Base-by-base conservation (phyloP, 805 yeast species). In the Saturnispora gosingensis region DNA sequence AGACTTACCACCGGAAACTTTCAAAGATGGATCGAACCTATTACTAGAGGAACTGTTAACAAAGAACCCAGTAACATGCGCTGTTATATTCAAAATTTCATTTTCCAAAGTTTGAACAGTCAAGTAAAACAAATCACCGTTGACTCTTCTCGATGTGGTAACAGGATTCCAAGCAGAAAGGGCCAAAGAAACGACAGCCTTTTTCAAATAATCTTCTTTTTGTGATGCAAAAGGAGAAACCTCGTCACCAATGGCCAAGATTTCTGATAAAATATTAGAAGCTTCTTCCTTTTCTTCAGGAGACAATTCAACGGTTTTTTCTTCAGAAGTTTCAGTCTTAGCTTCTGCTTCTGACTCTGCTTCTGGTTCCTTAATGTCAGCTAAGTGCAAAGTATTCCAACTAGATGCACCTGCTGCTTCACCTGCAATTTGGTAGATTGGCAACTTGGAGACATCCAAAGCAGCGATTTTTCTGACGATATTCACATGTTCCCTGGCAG, bases 151-250 rank as follows among this genome's bases (percentile, higher is more conserved):
- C 48, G 72, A 69, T 16, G 83, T 72, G 30, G 91, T 83, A 13
- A 88, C 88, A 4, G 97, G 96, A 57, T 86, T 83, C 93, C 96
- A 91, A 50, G 80, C 78, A 13, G 96, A 86, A 47, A 88, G 65
- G 49, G 71, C 63, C 46, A 80, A 67, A 0, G 77, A 70, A 57
- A 74, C 77, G 54, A 93, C 68, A 8, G 91, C 85, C 20, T 75
- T 70, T 36, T 65, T 60, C 48, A 72, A 58, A 43, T 61, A 61
- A 15, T 69, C 56, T 13, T 66, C 59, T 25, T 66, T 63, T 16
- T 67, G 67, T 4, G 62, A 58, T 2, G 75, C 69, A 50, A 65
- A 61, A 2, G 53, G 50, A 3, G 58, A 40, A 8, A 44, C 48
- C 52, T 30, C 13, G 13, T 36, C 44, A 27, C 16, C 38, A 10